Evolutionary conservation across 305 asterid genomes (phyloP), one percentile per base, ranked within the genome.

Genomic region (Fraxinus paxiana): DNA sequence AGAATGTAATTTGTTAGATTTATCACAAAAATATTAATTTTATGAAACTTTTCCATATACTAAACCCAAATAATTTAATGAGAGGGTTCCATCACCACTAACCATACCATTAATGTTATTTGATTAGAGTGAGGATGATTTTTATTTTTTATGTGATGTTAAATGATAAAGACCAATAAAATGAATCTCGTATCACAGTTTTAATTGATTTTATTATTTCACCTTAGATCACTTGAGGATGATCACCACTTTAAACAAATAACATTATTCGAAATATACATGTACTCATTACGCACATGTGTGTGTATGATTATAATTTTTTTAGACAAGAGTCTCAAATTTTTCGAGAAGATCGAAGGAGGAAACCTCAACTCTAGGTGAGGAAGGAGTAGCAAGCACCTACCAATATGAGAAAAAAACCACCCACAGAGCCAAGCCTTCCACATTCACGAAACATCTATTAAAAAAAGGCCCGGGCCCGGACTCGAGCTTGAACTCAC

Each of bases 401-500:
- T 41, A 41, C 15, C 13, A 10, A 41, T 12, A 10, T 9, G 48
- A 41, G 48, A 35, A 41, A 41, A 41, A 41, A 9, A 41, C 48
- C 15, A 41, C 48, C 48, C 48, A 2, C 15, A 41, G 15, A 41
- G 48, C 48, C 48, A 9, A 9, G 15, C 48, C 15, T 10, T 41
- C 4, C 48, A 9, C 15, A 41, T 9, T 46, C 84, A 83, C 5
- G 87, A 43, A 43, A 12, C 54, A 43, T 10, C 1, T 43, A 10
- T 2, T 43, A 12, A 43, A 9, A 41, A 43, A 43, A 12, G 41
- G 41, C 38, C 38, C 7, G 0, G 4, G n/a, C 17, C 12, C 4
- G 48, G 0, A 3, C 15, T 43, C 92, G 70, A 89, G 91, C 73
- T 84, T 89, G 84, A 1, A 94, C 94, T 17, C 89, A 86, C 87